Conservation (phyloP, 768 basidiomycete genomes). For the Tylopilus cervinicoccineus region DNA sequence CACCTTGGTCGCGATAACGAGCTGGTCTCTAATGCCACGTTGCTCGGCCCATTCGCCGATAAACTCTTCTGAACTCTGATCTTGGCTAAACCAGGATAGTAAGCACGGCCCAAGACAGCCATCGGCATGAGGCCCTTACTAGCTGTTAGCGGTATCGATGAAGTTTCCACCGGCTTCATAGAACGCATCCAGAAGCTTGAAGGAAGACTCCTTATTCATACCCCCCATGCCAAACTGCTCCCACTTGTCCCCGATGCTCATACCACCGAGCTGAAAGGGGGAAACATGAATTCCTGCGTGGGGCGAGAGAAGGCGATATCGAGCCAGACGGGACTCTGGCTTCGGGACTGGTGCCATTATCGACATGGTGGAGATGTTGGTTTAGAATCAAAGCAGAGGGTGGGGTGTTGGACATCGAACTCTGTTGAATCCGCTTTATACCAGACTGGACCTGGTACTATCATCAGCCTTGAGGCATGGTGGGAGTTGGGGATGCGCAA, state of each 20-base stretch:
- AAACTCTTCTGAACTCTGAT: slow-evolving; percentile 51
- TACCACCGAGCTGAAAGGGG: slow-evolving; percentile 39
- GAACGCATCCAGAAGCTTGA: slow-evolving; percentile 45
- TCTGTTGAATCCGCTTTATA: background rate
- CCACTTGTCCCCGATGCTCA: slow-evolving; percentile 43
- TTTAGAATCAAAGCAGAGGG: too few species aligned
- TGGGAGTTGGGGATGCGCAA: too few species aligned
- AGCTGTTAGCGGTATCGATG: slow-evolving; percentile 46
- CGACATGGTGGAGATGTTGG: too few species aligned
- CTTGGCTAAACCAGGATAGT: slow-evolving; percentile 31
- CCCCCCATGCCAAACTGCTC: slow-evolving; percentile 27
- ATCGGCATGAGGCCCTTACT: slow-evolving; percentile 26
- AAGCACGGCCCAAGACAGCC: background rate
- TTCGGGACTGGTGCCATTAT: slow-evolving; percentile 17
- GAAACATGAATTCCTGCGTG: slow-evolving; percentile 40
- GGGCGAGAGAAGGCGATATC: slow-evolving; percentile 34
- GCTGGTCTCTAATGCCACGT: slow-evolving; percentile 42
- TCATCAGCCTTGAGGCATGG: background rate
- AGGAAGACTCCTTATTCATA: slow-evolving; percentile 40
- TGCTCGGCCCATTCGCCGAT: slow-evolving; percentile 49
- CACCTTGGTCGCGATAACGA: slow-evolving; percentile 45
- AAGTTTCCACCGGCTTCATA: slow-evolving; percentile 46
- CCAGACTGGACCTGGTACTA: background rate
- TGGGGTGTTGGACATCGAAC: too few species aligned
- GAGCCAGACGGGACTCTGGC: slow-evolving; percentile 29